Base-by-base conservation (phyloP, 768 basidiomycete genomes). In the Mycena crocata region DNA sequence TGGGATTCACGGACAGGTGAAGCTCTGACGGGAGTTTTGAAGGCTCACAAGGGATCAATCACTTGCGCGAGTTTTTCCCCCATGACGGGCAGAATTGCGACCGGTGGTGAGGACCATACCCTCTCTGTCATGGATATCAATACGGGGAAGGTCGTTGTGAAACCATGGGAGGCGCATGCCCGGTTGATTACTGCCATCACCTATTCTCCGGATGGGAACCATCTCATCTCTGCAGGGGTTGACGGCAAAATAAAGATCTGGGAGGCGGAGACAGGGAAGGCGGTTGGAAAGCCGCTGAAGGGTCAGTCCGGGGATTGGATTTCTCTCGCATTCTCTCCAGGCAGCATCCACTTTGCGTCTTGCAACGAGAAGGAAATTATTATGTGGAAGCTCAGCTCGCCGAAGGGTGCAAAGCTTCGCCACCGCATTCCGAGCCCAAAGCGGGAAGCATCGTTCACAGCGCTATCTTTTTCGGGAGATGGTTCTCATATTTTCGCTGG, bases 311-410 rank as follows among this genome's bases (percentile, higher is more conserved):
- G 49, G 8, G 30, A 32, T 32, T 50, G 30, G 49, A 8, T 31
- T 24, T 26, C 30, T 23, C 8, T 50, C 9, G 49, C 49, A n/a
- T 50, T 50, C n/a, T 32, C 30, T 13, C 32, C 49, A 8, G 49
- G n/a, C 32, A 50, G 32, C 49, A 34, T 32, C 31, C 49, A 50
- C 32, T 50, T 50, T 31, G 49, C 49, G 49, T 50, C 49, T 28
- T 50, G 49, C 31, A 50, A 50, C 31, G 32, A 34, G 19, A 50
- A 31, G 49, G 49, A 50, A 34, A 50, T 50, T 34, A 19, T 32
- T 7, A 31, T 50, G 32, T 50, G 49, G 49, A 34, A 31, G 31
- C 15, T 50, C 49, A 13, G 17, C 21, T 19, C 15, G 10, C 49
- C 49, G 19, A 50, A n/a, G n/a, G n/a, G n/a, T n/a, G n/a, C n/a